These are phyloP conservation scores for Penicillium lividum DNA, from an alignment of 495 filamentous ascomycete genomes.

Conservation along the genomic window DNA sequence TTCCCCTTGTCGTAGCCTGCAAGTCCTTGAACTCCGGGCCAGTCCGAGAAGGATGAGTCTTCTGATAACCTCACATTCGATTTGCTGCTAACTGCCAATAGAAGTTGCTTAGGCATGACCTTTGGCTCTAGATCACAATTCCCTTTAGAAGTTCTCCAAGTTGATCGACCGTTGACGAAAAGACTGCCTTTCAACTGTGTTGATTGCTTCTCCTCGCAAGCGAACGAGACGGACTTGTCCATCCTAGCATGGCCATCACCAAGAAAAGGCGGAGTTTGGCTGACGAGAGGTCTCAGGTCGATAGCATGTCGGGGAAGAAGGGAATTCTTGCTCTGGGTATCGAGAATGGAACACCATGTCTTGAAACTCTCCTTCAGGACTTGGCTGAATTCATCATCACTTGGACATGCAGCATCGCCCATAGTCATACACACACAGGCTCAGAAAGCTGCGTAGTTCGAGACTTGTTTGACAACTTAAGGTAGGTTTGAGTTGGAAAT, in stretches of 20 bases:
- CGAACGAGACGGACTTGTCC: constrained; percentile 18
- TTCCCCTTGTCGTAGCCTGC: too few species aligned
- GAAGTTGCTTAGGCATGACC: constrained; percentile 20
- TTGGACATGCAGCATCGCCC: constrained; percentile 26
- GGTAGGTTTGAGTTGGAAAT: too few species aligned
- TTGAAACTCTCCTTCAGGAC: constrained; percentile 24
- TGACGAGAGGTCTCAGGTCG: constrained; percentile 18
- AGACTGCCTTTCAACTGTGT: constrained; percentile 13
- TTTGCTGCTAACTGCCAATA: constrained; percentile 14
- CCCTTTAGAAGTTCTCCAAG: constrained; percentile 25
- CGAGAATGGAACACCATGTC: constrained; percentile 25
- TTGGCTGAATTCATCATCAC: constrained; percentile 19
- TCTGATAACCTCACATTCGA: constrained; percentile 22
- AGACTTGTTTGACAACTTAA: too few species aligned
- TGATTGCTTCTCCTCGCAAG: constrained; percentile 20
- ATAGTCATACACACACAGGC: constrained; percentile 13
- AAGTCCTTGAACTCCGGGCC: constrained; percentile 26
- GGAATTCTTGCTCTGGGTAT: constrained; percentile 3
- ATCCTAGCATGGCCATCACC: constrained; percentile 18
- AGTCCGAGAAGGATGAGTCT: constrained; percentile 22
- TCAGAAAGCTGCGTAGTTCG: neutral
- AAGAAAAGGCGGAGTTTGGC: constrained; percentile 27
- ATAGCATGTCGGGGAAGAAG: constrained; percentile 19
- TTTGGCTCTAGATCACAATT: constrained; percentile 20
- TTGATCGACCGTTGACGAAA: constrained; percentile 24